Evolutionary conservation across 805 yeast genomes (phyloP).

Genomic region (Zygosaccharomyces rouxii): DNA sequence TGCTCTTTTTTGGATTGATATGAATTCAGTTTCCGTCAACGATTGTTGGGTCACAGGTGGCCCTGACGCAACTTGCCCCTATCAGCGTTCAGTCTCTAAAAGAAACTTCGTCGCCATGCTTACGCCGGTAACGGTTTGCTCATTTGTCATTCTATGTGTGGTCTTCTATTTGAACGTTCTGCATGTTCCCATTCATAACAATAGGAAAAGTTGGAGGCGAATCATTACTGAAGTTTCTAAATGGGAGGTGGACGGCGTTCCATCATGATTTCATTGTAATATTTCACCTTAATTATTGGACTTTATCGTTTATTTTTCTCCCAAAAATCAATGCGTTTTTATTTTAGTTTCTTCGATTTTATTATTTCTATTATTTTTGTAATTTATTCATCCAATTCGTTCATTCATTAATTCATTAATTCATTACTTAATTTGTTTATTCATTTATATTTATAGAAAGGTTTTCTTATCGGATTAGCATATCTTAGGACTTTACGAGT

Average conservation of each 20-base stretch:
- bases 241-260: constrained; percentile 81
- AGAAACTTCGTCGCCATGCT: constrained; percentile 59
- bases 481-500: constrained; percentile 49
- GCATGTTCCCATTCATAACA: constrained; percentile 64
- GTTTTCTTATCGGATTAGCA: constrained; percentile 37
- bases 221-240: constrained; percentile 51
- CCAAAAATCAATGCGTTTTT: background rate
- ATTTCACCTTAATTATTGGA: background rate
- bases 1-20: constrained; percentile 59
- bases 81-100: constrained; percentile 49
- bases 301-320: background rate
- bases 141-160: constrained; percentile 47
- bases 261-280: constrained; percentile 44
- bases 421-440: background rate
- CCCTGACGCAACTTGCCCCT: constrained; percentile 72
- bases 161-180: constrained; percentile 54
- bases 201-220: constrained; percentile 61
- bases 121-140: constrained; percentile 61
- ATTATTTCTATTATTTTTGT: background rate
- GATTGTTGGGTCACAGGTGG: constrained; percentile 89
- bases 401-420: background rate
- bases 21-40: constrained; percentile 68
- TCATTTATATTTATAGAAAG: constrained; percentile 16
- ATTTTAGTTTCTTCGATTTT: background rate
- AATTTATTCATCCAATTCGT: no score